Percentiles rank a stretch among this genome's conserved stretches.
Conservation (phyloP, 2,329 filamentous ascomycete species). For the Arthrinium phaeospermum region DNA sequence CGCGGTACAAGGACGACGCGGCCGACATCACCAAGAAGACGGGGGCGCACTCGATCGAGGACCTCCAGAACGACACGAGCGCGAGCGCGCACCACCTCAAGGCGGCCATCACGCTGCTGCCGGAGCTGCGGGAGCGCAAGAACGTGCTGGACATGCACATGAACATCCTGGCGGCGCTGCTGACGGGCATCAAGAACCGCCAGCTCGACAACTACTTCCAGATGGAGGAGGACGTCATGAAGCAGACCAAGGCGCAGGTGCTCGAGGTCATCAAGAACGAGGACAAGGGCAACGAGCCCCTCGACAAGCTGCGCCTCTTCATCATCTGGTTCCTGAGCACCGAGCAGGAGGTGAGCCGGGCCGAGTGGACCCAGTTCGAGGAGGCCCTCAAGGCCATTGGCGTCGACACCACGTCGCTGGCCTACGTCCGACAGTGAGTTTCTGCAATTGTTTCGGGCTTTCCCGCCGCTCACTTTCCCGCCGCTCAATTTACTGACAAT, state of each 20-base stretch:
- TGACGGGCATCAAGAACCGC: conserved; percentile 86
- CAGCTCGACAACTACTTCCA: conserved; percentile 97
- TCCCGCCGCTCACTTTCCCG: too few species aligned
- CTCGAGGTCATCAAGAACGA: conserved; percentile 83
- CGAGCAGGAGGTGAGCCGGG: conserved; percentile 82
- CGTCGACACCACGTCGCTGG: conserved; percentile 76
- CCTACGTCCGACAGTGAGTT: conserved; percentile 84
- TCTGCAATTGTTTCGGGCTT: too few species aligned
- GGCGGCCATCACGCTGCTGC: conserved; percentile 89
- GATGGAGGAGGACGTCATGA: conserved; percentile 89
- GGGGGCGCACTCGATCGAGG: conserved; percentile 88
- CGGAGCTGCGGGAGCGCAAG: conserved; percentile 91
- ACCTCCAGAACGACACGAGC: conserved; percentile 86
- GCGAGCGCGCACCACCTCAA: conserved; percentile 94
- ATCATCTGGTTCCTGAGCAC: conserved; percentile 97
- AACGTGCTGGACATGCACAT: conserved; percentile 97
- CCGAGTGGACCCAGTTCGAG: conserved; percentile 86
- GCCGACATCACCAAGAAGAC: conserved; percentile 95
- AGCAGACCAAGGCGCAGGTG: conserved; percentile 88
- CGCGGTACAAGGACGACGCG: conserved; percentile 93
- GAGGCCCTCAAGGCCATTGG: conserved; percentile 79
- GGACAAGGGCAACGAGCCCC: conserved; percentile 80
- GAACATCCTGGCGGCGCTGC: conserved; percentile 86
- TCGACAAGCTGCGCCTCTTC: conserved; percentile 91
- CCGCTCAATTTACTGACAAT: not conserved